Conservation (phyloP, 2,329 filamentous ascomycete species). For the Tolypocladium tundrense region DNA sequence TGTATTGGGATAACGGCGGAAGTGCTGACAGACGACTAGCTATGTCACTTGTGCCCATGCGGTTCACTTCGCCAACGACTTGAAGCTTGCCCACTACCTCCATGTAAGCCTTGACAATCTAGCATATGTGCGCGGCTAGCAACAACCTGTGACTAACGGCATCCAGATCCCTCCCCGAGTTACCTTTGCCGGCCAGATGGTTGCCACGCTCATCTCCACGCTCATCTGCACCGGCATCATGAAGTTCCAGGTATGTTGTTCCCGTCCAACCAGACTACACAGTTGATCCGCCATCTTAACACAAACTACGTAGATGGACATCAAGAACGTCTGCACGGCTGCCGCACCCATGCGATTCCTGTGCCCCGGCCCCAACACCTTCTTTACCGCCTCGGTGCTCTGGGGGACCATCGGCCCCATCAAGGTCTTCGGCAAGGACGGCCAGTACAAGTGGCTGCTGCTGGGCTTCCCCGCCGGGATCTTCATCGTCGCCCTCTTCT, state of each 20-base stretch:
- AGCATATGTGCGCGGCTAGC: neutral
- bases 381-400: constrained; percentile 27
- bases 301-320: constrained; percentile 12
- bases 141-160: neutral
- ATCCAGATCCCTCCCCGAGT: constrained; percentile 21
- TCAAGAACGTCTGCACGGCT: constrained; percentile 25
- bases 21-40: constrained; percentile 1
- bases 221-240: constrained; percentile 23
- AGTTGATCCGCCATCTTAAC: neutral
- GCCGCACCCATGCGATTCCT: constrained; percentile 24
- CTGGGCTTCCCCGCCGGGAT: constrained; percentile 30
- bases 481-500: constrained; percentile 23
- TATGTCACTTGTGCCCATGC: constrained; percentile 24
- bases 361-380: constrained; percentile 27
- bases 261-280: neutral
- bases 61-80: constrained; percentile 22
- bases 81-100: constrained; percentile 32
- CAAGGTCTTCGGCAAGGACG: constrained; percentile 23
- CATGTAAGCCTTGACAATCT: constrained; percentile 16
- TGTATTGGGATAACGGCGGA: neutral
- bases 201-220: constrained; percentile 22
- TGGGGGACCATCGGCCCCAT: constrained; percentile 29
- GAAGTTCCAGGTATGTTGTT: constrained; percentile 21
- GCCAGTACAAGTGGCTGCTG: constrained; percentile 26
- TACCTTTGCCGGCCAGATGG: constrained; percentile 24